Conservation (phyloP, 1,284 basidiomycete species). For the Papiliotrema flavescens region DNA sequence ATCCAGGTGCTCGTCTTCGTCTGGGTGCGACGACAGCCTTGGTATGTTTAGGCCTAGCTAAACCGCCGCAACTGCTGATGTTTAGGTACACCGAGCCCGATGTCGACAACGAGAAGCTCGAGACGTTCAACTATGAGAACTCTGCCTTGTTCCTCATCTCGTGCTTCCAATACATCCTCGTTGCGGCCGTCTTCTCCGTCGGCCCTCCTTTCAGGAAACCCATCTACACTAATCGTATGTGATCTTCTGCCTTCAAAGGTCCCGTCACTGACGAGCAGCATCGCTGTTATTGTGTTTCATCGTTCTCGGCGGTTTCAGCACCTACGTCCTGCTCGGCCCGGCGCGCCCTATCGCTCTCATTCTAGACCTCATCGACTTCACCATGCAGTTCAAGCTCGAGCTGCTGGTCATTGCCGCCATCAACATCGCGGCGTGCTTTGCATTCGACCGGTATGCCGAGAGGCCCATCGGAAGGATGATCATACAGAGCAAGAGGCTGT, state of each 20-base stretch:
- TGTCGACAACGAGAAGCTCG: constrained; percentile 68
- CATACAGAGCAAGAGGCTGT: constrained; percentile 41
- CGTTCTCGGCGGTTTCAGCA: constrained; percentile 65
- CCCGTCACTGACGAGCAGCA: constrained; percentile 49
- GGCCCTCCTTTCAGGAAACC: constrained; percentile 93
- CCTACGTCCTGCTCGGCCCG: constrained; percentile 70
- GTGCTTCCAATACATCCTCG: constrained; percentile 97
- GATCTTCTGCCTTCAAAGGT: not conserved
- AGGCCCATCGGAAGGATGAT: constrained; percentile 60
- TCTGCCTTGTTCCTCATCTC: constrained; percentile 88
- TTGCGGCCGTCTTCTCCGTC: constrained; percentile 95
- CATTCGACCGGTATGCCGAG: constrained; percentile 76
- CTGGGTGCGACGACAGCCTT: constrained; percentile 79
- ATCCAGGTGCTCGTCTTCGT: constrained; percentile 85
- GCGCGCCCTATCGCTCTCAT: constrained; percentile 61
- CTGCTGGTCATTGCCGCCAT: constrained; percentile 66
- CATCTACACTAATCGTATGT: constrained; percentile 89
- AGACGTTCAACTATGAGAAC: constrained; percentile 92
- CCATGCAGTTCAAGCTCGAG: constrained; percentile 64
- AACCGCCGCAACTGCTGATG: not conserved
- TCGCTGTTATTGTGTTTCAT: constrained; percentile 73
- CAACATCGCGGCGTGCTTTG: constrained; percentile 71
- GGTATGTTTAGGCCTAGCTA: constrained; percentile 49
- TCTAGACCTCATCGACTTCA: constrained; percentile 76
- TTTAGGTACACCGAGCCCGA: constrained; percentile 57